phyloP scores from a whole-genome alignment of 306 rosid genomes.

The Acacia acuminata region DNA sequence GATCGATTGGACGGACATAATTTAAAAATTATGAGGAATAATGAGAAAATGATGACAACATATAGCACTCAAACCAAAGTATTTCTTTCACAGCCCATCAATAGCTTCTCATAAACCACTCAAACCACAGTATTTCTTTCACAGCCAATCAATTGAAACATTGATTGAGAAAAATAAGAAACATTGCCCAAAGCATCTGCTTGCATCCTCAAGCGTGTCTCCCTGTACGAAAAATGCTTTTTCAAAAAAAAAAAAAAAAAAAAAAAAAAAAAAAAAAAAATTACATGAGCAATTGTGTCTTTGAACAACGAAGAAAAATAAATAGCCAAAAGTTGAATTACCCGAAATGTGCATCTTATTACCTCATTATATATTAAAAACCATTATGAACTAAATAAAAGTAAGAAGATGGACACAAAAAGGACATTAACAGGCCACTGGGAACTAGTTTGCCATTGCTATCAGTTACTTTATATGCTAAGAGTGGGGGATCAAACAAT shows the following conservation, averaged over 20 bases:
- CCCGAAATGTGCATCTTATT: conserved; percentile 12
- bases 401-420: background rate
- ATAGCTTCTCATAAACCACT: background rate
- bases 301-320: conserved; percentile 32
- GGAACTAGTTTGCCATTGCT: conserved; percentile 23
- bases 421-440: conserved; percentile 23
- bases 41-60: no score
- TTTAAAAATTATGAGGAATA: no score
- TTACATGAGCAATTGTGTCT: background rate
- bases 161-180: background rate
- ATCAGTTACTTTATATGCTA: conserved; percentile 34
- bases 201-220: no score
- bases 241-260: no score
- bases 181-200: background rate
- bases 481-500: conserved; percentile 4
- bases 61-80: no score
- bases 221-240: no score
- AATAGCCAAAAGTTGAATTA: conserved; percentile 27
- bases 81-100: no score
- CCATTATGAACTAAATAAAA: background rate
- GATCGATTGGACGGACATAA: no score
- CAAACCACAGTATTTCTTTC: background rate
- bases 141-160: conserved; percentile 12
- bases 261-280: background rate
- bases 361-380: conserved; percentile 6